A percentile compares a stretch with the other conserved stretches of the same genome.
Evolutionary conservation across 208 protist genomes (phyloP).

Genomic region (Angomonas deanei): DNA sequence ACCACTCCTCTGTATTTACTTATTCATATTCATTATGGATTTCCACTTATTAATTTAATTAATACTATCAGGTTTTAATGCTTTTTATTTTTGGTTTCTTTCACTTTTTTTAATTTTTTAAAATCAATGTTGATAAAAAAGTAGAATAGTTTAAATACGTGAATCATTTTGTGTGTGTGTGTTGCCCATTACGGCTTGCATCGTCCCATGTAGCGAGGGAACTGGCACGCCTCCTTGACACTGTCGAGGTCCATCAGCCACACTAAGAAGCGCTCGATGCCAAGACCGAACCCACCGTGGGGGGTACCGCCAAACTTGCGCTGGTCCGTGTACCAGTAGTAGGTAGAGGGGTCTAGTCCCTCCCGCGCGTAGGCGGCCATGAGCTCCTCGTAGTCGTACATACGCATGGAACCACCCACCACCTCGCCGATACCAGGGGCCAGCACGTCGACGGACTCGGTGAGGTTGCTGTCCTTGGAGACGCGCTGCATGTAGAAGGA

Average conservation of each 20-base stretch:
- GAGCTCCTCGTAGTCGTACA: constrained; percentile 92
- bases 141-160: not conserved
- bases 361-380: constrained; percentile 91
- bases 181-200: constrained; percentile 90
- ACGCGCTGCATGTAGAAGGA: constrained; percentile 98
- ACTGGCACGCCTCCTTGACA: constrained; percentile 96
- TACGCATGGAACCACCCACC: constrained; percentile 98
- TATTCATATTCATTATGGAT: not conserved
- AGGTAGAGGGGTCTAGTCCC: constrained; percentile 91
- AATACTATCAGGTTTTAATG: not conserved
- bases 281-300: constrained; percentile 98
- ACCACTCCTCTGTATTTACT: not conserved
- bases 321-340: constrained; percentile 99
- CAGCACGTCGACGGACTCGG: constrained; percentile 95
- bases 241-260: constrained; percentile 95
- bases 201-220: constrained; percentile 94
- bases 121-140: not conserved
- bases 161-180: not conserved
- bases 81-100: not conserved
- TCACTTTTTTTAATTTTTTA: not conserved
- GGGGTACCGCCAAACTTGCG: constrained; percentile 95
- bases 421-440: constrained; percentile 98
- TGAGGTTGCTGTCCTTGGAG: constrained; percentile 74
- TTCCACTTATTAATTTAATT: not conserved
- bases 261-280: constrained; percentile 95